Base-by-base conservation (phyloP, 2,329 filamentous ascomycete species). In the Mollisia scopiformis region DNA sequence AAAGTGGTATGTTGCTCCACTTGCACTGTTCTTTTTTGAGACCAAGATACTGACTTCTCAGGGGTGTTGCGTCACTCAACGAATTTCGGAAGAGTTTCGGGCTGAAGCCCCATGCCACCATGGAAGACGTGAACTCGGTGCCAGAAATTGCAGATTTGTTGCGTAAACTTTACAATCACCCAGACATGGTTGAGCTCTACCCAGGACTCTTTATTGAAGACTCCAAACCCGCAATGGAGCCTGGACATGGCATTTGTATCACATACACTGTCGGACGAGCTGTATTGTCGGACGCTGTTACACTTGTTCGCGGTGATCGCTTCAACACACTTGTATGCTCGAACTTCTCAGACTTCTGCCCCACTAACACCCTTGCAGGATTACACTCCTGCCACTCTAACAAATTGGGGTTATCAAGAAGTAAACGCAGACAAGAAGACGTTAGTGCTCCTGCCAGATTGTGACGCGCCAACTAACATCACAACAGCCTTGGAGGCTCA, bases 31-130 rank as follows among this genome's bases (percentile, higher is more conserved):
- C 4, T 16, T 11, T 37, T 37, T 3, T 4, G n/a, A 16, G n/a
- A 13, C 3, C 5, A 37, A 37, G 33, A 37, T 14, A 37, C 33
- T 37, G 11, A 35, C 21, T 21, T 52, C 2, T 16, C 27, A 52
- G 49, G 49, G 88, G 91, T 62, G 77, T 91, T 7, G 88, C 88
- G 0, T 64, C 61, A 0, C 78, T 96, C 62, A 95, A 95, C 71
- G 92, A 95, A 77, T 95, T 95, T 79, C 84, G 92, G 52, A 88
- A 89, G 72, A 90, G 92, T 77, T 95, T 95, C 67, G 86, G 87
- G 2, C 78, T 96, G 5, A 89, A 90, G 76, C 83, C 85, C 0
- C 88, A 95, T 70, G 85, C 88, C 21, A 88, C 80, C 0, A 95
- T 95, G 62, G 89, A 93, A 72, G 89, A 93, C 49, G 92, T 95